Percentiles rank a stretch among this genome's conserved stretches.
These are phyloP conservation scores for Eremothecium coryli DNA, from an alignment of 1,139 yeast genomes.

Conservation along the genomic window DNA sequence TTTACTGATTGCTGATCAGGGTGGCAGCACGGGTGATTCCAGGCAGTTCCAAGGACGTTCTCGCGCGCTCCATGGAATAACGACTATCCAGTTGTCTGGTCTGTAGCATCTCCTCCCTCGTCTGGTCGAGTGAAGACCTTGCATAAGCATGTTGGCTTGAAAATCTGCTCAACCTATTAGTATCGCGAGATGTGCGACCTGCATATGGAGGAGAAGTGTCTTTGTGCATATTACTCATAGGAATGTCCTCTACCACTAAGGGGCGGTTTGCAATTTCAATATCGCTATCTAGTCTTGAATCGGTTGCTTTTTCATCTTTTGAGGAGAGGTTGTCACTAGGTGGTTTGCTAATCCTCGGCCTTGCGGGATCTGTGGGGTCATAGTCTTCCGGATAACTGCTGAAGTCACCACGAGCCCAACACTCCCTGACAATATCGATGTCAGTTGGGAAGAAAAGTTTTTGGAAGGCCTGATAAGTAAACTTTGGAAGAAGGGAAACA, in stretches of 20 bases:
- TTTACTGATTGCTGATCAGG: conserved; percentile 29
- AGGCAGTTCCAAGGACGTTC: conserved; percentile 34
- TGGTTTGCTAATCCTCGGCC: no score
- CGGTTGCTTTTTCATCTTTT: conserved; percentile 15
- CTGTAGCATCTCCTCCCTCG: conserved; percentile 31
- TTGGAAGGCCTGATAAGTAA: conserved; percentile 52
- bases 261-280: conserved; percentile 20
- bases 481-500: conserved; percentile 69
- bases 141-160: no score
- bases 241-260: conserved; percentile 26
- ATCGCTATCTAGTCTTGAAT: conserved; percentile 10
- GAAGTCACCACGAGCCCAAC: conserved; percentile 51
- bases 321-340: no score
- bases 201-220: background rate
- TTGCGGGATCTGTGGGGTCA: conserved; percentile 54
- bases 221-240: conserved; percentile 23
- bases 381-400: conserved; percentile 48
- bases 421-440: conserved; percentile 78
- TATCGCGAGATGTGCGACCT: background rate
- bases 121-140: conserved; percentile 32
- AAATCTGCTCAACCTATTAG: no score
- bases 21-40: conserved; percentile 33
- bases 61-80: conserved; percentile 33
- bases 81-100: conserved; percentile 32
- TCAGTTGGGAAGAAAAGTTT: conserved; percentile 66